Conservation (phyloP, 345 rosid species). For the Fremontodendron californicum region DNA sequence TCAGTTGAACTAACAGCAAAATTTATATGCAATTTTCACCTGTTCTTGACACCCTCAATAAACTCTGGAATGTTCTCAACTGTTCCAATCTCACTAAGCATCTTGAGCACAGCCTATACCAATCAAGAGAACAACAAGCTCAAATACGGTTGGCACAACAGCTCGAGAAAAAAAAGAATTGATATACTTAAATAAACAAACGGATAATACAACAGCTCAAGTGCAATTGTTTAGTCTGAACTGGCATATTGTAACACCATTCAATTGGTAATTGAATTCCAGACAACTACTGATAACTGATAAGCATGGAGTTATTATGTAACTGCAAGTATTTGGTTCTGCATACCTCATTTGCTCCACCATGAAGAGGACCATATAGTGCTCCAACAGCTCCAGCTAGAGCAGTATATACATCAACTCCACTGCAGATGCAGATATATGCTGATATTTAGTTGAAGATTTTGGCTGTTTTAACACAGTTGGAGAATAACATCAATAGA, state of each 20-base stretch:
- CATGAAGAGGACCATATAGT: slow-evolving; percentile 96
- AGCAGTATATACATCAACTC: slow-evolving; percentile 90
- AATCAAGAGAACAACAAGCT: slow-evolving; percentile 16
- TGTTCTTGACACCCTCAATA: slow-evolving; percentile 91
- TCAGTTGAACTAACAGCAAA: not conserved
- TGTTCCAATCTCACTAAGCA: slow-evolving; percentile 82
- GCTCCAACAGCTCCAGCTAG: slow-evolving; percentile 98
- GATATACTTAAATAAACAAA: not conserved
- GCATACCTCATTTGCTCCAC: slow-evolving; percentile 93
- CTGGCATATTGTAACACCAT: not conserved
- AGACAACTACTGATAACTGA: not conserved
- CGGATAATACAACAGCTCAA: not conserved
- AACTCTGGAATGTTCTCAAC: slow-evolving; percentile 93
- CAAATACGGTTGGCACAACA: not conserved
- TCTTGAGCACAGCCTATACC: slow-evolving; percentile 94
- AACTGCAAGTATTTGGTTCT: slow-evolving; percentile 8
- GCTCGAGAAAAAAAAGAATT: slow-evolving; percentile 3
- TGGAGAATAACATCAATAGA: slow-evolving; percentile 1
- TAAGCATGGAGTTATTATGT: not conserved
- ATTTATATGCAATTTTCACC: slow-evolving; percentile 33
- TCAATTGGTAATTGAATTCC: not conserved
- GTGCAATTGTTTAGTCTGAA: slow-evolving; percentile 13
- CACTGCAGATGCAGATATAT: slow-evolving; percentile 50
- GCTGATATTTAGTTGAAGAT: not conserved
- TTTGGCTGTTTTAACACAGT: slow-evolving; percentile 2